These are phyloP conservation scores for Phytopythium delawarense DNA, from an alignment of 352 stramenopile genomes.

Conservation along the genomic window DNA sequence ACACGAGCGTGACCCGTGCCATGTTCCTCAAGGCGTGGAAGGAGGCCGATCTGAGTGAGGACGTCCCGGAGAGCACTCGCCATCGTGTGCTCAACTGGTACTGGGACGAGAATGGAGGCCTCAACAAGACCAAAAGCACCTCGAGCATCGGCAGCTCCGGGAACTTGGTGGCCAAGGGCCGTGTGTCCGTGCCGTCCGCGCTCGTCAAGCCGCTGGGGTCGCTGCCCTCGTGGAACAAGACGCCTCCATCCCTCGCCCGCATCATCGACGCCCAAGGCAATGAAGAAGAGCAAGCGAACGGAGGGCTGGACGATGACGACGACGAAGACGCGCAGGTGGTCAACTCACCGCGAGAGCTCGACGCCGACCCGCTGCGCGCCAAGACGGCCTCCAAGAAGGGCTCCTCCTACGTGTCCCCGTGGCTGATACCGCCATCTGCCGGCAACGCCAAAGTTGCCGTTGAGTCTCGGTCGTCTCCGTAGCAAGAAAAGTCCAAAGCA, in stretches of 20 bases:
- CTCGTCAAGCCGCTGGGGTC: neutral
- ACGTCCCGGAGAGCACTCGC: slow-evolving; percentile 36
- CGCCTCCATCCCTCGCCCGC: slow-evolving; percentile 1
- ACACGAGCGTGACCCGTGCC: slow-evolving; percentile 20
- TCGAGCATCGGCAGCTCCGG: neutral
- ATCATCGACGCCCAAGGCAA: slow-evolving; percentile 1
- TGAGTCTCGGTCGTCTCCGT: slow-evolving; percentile 4
- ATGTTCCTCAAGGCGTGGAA: slow-evolving; percentile 44
- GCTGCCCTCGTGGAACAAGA: neutral
- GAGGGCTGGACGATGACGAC: slow-evolving; percentile 8
- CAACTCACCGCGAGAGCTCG: slow-evolving; percentile 34
- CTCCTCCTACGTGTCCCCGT: slow-evolving; percentile 7
- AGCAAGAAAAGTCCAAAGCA: neutral
- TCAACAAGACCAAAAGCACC: slow-evolving; percentile 5
- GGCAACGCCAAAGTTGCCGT: slow-evolving; percentile 19
- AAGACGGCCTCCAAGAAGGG: slow-evolving; percentile 4
- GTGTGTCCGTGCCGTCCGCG: neutral
- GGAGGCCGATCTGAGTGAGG: slow-evolving; percentile 22
- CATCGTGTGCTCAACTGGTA: slow-evolving; percentile 52
- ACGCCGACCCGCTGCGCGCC: slow-evolving; percentile 7
- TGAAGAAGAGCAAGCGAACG: slow-evolving; percentile 10
- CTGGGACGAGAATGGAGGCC: slow-evolving; percentile 33
- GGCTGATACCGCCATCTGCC: slow-evolving; percentile 10
- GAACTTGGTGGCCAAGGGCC: neutral
- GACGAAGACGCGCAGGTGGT: slow-evolving; percentile 28